Evolutionary conservation across 164 flowering plant species (phyloP).

Genomic region (Kingdonia uniflora): DNA sequence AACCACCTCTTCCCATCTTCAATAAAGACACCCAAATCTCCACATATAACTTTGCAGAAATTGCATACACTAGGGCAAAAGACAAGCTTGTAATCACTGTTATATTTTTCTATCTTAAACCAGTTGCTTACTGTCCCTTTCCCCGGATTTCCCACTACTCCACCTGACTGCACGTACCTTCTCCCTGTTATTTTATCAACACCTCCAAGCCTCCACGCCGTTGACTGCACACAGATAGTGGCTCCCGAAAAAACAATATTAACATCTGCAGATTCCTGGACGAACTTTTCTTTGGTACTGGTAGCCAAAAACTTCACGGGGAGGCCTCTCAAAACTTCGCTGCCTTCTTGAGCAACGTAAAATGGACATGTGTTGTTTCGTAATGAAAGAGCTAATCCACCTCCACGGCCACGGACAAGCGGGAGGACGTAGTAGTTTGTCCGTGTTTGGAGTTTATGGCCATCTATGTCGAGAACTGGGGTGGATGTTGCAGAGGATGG

Average conservation of each 20-base stretch:
- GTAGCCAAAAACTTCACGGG: slow-evolving; percentile 13
- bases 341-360: slow-evolving; percentile 11
- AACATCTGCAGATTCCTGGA: slow-evolving; percentile 10
- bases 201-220: slow-evolving; percentile 16
- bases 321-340: slow-evolving; percentile 7
- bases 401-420: slow-evolving; percentile 8
- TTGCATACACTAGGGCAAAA: slow-evolving; percentile 29
- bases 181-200: slow-evolving; percentile 1
- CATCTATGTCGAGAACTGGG: slow-evolving; percentile 14
- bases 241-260: slow-evolving; percentile 16
- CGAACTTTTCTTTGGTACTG: background rate
- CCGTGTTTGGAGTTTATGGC: slow-evolving; percentile 9
- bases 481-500: background rate
- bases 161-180: slow-evolving; percentile 17
- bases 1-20: slow-evolving; percentile 27
- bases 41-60: slow-evolving; percentile 24
- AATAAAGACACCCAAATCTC: slow-evolving; percentile 24
- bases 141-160: slow-evolving; percentile 12
- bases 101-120: slow-evolving; percentile 19
- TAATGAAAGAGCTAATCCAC: slow-evolving; percentile 11
- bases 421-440: slow-evolving; percentile 19
- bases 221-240: slow-evolving; percentile 20
- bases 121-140: slow-evolving; percentile 18
- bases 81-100: slow-evolving; percentile 24
- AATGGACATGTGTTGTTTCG: slow-evolving; percentile 12